Evolutionary conservation across 75 land plant genomes (phyloP), one percentile per base, ranked within the genome.

Genomic region (Adiantum capillusveneris): DNA sequence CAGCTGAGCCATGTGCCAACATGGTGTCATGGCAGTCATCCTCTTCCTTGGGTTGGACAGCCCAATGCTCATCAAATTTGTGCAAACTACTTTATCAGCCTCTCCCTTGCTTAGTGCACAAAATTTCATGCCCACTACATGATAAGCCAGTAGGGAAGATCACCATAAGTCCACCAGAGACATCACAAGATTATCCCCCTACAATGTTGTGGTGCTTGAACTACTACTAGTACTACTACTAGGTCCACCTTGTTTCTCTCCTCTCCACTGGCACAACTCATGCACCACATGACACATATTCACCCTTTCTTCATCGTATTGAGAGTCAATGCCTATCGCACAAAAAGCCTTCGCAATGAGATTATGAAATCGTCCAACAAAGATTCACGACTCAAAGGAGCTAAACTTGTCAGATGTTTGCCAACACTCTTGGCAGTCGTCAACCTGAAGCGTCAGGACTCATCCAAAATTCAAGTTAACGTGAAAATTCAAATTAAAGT

Each of bases 241-340:
- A 59, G 62, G 19, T 17, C 2, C 21, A 2, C 21, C 49, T 46
- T 17, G 49, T 61, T 65, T 64, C 48, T 65, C 67, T 12, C 62
- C 67, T 42, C 67, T 56, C 67, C 67, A 65, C 24, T 59, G 29
- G 44, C 67, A 65, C 24, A 57, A 58, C 21, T 57, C 22, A 26
- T 42, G 58, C 2, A 58, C 63, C 29, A 65, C 58, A 5, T 64
- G 64, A 39, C 62, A 57, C 22, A 57, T 12, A 28, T 58, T 58
- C 12, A 61, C 46, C 67, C 67, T 56, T 25, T 62, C 29, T 14
- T 58, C 67, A 17, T 65, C 60, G n/a, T n/a, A n/a, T n/a, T n/a
- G n/a, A n/a, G n/a, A n/a, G n/a, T n/a, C n/a, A n/a, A n/a, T n/a
- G n/a, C n/a, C n/a, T n/a, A n/a, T n/a, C n/a, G n/a, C n/a, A n/a